Conservation (phyloP, 352 stramenopile species). For the Phytophthora niederhauseri region DNA sequence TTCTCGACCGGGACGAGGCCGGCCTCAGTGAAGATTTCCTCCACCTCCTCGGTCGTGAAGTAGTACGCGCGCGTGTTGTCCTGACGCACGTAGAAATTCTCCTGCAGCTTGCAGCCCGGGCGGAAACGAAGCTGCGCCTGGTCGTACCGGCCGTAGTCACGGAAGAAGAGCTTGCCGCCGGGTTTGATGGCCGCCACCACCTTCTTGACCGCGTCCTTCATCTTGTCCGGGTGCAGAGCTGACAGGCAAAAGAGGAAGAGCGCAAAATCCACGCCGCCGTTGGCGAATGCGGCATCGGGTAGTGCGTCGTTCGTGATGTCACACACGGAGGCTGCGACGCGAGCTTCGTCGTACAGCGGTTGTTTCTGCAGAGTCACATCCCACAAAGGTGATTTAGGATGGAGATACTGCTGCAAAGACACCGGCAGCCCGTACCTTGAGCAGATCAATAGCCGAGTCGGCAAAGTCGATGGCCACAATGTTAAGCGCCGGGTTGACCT, state of each 20-base stretch:
- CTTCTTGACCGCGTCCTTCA: conserved; percentile 88
- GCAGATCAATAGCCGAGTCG: conserved; percentile 88
- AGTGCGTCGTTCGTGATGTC: conserved; percentile 87
- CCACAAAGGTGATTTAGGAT: not conserved
- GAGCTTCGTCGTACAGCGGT: conserved; percentile 76
- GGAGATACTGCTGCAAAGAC: not conserved
- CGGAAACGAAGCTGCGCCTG: conserved; percentile 95
- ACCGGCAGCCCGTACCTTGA: conserved; percentile 67
- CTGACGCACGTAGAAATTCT: conserved; percentile 96
- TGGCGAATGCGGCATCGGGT: conserved; percentile 50
- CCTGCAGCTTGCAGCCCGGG: conserved; percentile 85
- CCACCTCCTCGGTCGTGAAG: conserved; percentile 90
- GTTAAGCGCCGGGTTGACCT: conserved; percentile 86
- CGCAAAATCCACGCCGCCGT: conserved; percentile 82
- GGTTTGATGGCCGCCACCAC: conserved; percentile 80
- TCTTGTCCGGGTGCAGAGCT: conserved; percentile 90
- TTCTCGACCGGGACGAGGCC: conserved; percentile 76
- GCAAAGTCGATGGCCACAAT: conserved; percentile 96
- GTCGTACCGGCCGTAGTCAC: conserved; percentile 96
- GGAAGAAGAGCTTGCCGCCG: conserved; percentile 91
- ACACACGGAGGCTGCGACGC: conserved; percentile 75
- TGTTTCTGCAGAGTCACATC: conserved; percentile 52
- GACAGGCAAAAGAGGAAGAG: conserved; percentile 92
- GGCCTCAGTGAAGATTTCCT: conserved; percentile 58
- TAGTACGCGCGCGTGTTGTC: conserved; percentile 97